Evolutionary conservation across 805 yeast species (phyloP), one percentile per base, ranked within the genome.

Genomic region (Metschnikowia kofuensis): DNA sequence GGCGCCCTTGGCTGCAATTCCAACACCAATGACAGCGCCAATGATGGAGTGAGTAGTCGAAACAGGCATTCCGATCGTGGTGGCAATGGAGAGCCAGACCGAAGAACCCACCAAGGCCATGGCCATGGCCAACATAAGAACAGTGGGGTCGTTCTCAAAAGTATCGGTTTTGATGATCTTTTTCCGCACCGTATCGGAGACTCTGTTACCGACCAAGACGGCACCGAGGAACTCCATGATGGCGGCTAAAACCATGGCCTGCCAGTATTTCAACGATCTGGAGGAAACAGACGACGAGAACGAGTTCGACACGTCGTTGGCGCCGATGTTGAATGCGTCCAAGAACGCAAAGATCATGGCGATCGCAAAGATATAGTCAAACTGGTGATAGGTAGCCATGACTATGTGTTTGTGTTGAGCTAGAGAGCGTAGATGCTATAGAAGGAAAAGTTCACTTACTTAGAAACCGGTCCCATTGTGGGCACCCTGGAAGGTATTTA

Each of bases 251-350:
- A 84, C 57, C 88, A 84, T 83, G 14, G 89, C 91, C 65, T 85
- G 92, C 82, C 85, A 79, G 63, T 84, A 84, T 47, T 78, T 78
- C 54, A 85, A 69, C 13, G 89, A 77, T 57, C 86, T 72, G 11
- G 91, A 83, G 12, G 90, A 82, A 6, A 85, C 83, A 0, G 91
- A 79, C 2, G 91, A 84, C 1, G 92, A 85, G 60, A 83, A 85
- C 1, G 92, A 85, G 72, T 86, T 85, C 13, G 91, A 85, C 49
- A 85, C 89, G 72, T 85, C 92, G 61, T 86, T 85, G 30, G 91
- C 92, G 44, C 91, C 91, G 57, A 84, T 85, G 64, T 84, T 85
- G 77, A 82, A 85, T 4, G 90, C 91, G 67, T 85, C 90, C 56
- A 85, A 70, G 72, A 83, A 83, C 50, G 89, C 90, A 66, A 85